phyloP scores from a whole-genome alignment of 257 asterid species.

The Gentiana dahurica region DNA sequence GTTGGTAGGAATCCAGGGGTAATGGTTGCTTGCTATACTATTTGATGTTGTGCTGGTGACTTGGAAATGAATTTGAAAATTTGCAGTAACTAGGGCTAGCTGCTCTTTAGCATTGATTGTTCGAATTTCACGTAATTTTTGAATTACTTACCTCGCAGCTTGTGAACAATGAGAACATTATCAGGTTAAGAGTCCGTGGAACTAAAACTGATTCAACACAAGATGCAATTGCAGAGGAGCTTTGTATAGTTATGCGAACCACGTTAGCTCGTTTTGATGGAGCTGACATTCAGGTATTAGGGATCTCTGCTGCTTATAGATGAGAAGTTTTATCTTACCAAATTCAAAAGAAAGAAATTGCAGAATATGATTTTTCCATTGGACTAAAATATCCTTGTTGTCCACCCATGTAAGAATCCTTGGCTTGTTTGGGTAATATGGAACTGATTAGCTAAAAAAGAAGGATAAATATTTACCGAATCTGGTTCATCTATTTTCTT shows the following conservation, averaged over 20 bases:
- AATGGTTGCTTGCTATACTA: too few relatives aligned
- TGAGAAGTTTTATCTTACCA: neutral
- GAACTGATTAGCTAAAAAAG: too few relatives aligned
- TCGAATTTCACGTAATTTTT: too few relatives aligned
- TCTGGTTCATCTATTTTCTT: too few relatives aligned
- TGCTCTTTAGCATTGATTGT: neutral
- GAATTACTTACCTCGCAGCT: slow-evolving; percentile 33
- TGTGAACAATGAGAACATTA: slow-evolving; percentile 62
- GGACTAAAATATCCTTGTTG: too few relatives aligned
- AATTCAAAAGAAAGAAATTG: neutral
- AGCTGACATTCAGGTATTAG: slow-evolving; percentile 80
- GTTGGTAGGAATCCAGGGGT: neutral
- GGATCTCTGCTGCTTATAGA: neutral
- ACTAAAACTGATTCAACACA: slow-evolving; percentile 50
- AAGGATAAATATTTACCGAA: too few relatives aligned
- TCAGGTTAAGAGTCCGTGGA: slow-evolving; percentile 72
- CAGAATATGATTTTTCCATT: too few relatives aligned
- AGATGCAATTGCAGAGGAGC: slow-evolving; percentile 64
- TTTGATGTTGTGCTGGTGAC: neutral
- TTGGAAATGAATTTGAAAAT: neutral
- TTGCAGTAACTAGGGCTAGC: neutral
- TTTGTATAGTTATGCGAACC: slow-evolving; percentile 78
- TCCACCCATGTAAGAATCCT: too few relatives aligned
- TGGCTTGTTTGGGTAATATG: too few relatives aligned
- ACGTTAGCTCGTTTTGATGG: slow-evolving; percentile 88